These are phyloP conservation scores for Colletotrichum liriopes DNA, from an alignment of 2,329 filamentous ascomycete species.

Conservation along the genomic window DNA sequence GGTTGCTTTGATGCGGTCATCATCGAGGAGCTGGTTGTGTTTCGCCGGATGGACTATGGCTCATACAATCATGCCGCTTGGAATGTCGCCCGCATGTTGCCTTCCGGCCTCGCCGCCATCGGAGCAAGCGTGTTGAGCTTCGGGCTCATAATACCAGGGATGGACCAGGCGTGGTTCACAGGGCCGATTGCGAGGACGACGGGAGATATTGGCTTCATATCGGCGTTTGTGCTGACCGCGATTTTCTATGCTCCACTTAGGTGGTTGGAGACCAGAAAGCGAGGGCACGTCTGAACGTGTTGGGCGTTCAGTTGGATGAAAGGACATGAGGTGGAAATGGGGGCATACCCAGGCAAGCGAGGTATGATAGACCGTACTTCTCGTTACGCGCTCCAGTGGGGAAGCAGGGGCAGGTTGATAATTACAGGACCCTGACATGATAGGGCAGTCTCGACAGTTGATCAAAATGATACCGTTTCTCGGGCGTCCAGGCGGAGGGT, in stretches of 20 bases:
- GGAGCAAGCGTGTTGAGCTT: conserved; percentile 61
- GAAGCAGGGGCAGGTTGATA: conserved; percentile 12
- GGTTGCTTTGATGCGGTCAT: conserved; percentile 59
- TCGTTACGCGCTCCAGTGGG: conserved; percentile 20
- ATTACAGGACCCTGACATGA: conserved; percentile 22
- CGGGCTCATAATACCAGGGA: conserved; percentile 59
- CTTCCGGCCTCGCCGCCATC: conserved; percentile 60
- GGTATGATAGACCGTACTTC: conserved; percentile 38
- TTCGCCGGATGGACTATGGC: conserved; percentile 58
- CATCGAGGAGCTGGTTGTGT: conserved; percentile 59
- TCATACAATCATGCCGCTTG: conserved; percentile 61
- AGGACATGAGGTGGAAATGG: neutral
- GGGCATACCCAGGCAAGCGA: conserved; percentile 24
- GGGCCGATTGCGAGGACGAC: conserved; percentile 60
- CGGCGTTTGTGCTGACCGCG: conserved; percentile 58
- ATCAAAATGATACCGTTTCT: conserved; percentile 31
- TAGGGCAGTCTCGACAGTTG: conserved; percentile 18
- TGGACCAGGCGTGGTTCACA: conserved; percentile 60
- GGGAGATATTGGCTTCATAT: conserved; percentile 63
- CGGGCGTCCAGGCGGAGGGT: conserved; percentile 7
- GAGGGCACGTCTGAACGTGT: conserved; percentile 46
- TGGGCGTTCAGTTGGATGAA: neutral
- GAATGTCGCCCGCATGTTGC: conserved; percentile 60
- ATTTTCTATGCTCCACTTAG: conserved; percentile 60
- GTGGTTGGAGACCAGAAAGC: conserved; percentile 53